These are phyloP conservation scores for Colletotrichum endophyticum DNA, from an alignment of 2,329 filamentous ascomycete species.

Conservation along the genomic window DNA sequence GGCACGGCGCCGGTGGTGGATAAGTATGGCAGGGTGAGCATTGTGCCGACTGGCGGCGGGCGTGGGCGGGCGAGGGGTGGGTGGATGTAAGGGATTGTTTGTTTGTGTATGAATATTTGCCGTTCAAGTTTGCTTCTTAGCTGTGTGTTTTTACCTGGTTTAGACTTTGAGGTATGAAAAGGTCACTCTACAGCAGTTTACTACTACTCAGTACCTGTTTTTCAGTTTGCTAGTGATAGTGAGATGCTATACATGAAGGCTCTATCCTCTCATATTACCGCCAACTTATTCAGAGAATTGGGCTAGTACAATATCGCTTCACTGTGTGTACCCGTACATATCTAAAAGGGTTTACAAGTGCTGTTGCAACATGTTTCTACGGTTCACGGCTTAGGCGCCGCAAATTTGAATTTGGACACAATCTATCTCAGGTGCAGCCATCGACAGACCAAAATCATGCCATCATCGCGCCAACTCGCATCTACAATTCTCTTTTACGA, in stretches of 20 bases:
- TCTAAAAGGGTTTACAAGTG: too few species aligned
- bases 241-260: not conserved
- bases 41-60: not conserved
- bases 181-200: not conserved
- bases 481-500: not conserved
- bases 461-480: not conserved
- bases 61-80: not conserved
- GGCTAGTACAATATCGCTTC: not conserved
- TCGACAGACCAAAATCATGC: not conserved
- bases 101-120: not conserved
- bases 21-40: constrained; percentile 22
- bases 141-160: not conserved
- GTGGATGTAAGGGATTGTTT: not conserved
- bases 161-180: not conserved
- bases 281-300: too few species aligned
- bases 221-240: not conserved
- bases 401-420: not conserved
- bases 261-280: too few species aligned
- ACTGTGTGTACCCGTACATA: not conserved
- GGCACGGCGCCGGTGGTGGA: constrained; percentile 18
- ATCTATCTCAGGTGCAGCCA: not conserved
- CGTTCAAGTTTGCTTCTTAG: not conserved
- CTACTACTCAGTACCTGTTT: rapidly evolving
- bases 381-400: too few species aligned
- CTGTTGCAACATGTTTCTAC: not conserved